A percentile compares a stretch with the other conserved stretches of the same genome.
Conservation (phyloP, 495 filamentous ascomycete genomes). For the Xylaria palmicola region DNA sequence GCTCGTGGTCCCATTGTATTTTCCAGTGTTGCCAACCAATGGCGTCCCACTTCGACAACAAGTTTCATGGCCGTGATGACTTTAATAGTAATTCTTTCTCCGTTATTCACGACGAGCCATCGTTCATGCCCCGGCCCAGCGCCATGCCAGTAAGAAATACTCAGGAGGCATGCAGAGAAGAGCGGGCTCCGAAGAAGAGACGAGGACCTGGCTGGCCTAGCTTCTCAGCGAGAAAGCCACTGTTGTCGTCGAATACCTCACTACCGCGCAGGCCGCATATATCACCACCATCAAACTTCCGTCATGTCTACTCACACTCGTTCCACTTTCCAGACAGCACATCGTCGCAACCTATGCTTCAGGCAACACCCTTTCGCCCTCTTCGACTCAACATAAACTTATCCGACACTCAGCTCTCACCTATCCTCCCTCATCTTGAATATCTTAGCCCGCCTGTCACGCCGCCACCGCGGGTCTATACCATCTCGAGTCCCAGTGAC, state of each 20-base stretch:
- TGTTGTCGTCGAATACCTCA: constrained; percentile 32
- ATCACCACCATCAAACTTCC: constrained; percentile 50
- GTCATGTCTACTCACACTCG: constrained; percentile 49
- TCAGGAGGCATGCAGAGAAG: constrained; percentile 26
- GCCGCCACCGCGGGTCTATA: constrained; percentile 42
- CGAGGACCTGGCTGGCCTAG: constrained; percentile 32
- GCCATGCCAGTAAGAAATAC: constrained; percentile 30
- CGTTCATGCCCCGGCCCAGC: constrained; percentile 33
- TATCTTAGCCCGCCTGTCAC: constrained; percentile 32
- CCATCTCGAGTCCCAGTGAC: constrained; percentile 33
- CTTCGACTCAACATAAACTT: constrained; percentile 74
- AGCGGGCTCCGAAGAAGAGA: constrained; percentile 36
- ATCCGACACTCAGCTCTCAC: constrained; percentile 65
- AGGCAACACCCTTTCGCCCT: constrained; percentile 57
- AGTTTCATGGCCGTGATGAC: constrained; percentile 29
- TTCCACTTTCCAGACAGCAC: constrained; percentile 39
- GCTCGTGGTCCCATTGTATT: constrained; percentile 42
- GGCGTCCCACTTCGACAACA: constrained; percentile 34
- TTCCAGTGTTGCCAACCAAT: constrained; percentile 40
- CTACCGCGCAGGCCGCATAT: constrained; percentile 44
- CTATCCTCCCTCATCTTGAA: constrained; percentile 54
- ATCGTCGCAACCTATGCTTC: constrained; percentile 25
- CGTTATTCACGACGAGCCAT: constrained; percentile 42
- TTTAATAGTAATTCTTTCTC: constrained; percentile 31
- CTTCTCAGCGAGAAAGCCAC: constrained; percentile 33